Conservation (phyloP, 192 early-diverging fungal species). For the Lunasporangiospora selenospora region DNA sequence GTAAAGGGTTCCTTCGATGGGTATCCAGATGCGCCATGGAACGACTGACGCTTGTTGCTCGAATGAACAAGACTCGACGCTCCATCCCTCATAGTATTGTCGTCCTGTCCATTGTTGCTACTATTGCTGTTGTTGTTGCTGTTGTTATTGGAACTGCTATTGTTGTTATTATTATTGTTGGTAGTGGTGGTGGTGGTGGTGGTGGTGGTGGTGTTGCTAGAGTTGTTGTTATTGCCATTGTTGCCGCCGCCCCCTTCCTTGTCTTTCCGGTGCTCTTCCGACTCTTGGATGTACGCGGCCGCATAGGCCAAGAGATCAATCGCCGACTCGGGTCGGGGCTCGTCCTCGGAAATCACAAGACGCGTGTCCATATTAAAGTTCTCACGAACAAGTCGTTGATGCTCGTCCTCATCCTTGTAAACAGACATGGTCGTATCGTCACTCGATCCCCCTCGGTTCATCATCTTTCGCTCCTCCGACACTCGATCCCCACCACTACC, state of each 20-base stretch:
- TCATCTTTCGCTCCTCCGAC: slow-evolving; percentile 2
- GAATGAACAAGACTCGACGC: too few relatives aligned
- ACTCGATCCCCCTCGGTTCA: slow-evolving; percentile 22
- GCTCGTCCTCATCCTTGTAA: too few relatives aligned
- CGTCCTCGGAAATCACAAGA: slow-evolving; percentile 40
- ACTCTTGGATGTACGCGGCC: slow-evolving; percentile 34
- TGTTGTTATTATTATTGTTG: too few relatives aligned
- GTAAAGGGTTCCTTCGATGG: slow-evolving; percentile 32
- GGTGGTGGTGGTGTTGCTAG: too few relatives aligned
- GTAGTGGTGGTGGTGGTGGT: too few relatives aligned
- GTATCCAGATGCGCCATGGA: slow-evolving; percentile 44
- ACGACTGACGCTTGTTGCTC: slow-evolving; percentile 42
- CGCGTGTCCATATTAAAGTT: slow-evolving; percentile 45
- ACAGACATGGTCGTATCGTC: slow-evolving; percentile 28
- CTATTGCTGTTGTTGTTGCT: too few relatives aligned
- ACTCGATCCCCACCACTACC: background rate
- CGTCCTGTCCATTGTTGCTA: too few relatives aligned
- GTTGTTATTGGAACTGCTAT: too few relatives aligned
- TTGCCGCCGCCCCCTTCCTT: too few relatives aligned
- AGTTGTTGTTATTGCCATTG: too few relatives aligned
- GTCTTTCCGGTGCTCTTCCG: slow-evolving; percentile 44
- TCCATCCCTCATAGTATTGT: too few relatives aligned
- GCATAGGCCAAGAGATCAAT: slow-evolving; percentile 47
- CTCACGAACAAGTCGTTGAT: slow-evolving; percentile 41
- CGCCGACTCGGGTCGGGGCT: slow-evolving; percentile 38